Evolutionary conservation across 2,329 filamentous ascomycete genomes (phyloP).

Genomic region (Thielaviopsis punctulata): DNA sequence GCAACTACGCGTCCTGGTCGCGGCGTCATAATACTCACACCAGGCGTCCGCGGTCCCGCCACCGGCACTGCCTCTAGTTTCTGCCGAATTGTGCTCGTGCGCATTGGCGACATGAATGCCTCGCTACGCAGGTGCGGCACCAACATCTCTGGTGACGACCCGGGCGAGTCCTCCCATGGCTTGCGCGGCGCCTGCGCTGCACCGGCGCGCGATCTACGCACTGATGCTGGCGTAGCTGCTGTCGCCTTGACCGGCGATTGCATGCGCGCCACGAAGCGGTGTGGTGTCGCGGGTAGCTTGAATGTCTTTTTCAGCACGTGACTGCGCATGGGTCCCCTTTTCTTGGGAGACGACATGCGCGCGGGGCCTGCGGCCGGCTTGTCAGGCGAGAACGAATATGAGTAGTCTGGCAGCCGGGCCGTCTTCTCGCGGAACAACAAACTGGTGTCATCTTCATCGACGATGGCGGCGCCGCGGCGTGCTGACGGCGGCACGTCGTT

Average conservation of each 20-base stretch:
- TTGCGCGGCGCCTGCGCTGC: neutral
- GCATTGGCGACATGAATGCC: conserved; percentile 61
- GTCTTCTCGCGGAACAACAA: conserved; percentile 34
- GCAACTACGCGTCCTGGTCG: neutral
- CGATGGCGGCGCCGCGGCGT: conserved; percentile 11
- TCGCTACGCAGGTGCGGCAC: conserved; percentile 72
- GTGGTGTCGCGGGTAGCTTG: conserved; percentile 79
- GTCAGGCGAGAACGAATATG: conserved; percentile 26
- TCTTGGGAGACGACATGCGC: conserved; percentile 19
- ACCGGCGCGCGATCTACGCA: neutral
- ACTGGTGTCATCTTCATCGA: conserved; percentile 29
- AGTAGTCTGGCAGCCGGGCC: conserved; percentile 34
- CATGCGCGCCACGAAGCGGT: conserved; percentile 31
- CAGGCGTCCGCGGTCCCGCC: conserved; percentile 49
- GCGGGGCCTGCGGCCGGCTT: conserved; percentile 38
- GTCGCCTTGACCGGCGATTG: conserved; percentile 6
- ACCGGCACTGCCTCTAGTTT: conserved; percentile 25
- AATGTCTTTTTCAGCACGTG: conserved; percentile 92
- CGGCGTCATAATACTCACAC: conserved; percentile 74
- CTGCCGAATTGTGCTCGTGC: conserved; percentile 25
- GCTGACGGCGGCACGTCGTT: conserved; percentile 20
- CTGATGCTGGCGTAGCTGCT: neutral
- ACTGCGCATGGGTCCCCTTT: conserved; percentile 67
- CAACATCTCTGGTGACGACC: conserved; percentile 60
- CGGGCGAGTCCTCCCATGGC: conserved; percentile 28